These are phyloP conservation scores for Sporothrix inflata DNA, from an alignment of 2,329 filamentous ascomycete genomes.

Conservation along the genomic window DNA sequence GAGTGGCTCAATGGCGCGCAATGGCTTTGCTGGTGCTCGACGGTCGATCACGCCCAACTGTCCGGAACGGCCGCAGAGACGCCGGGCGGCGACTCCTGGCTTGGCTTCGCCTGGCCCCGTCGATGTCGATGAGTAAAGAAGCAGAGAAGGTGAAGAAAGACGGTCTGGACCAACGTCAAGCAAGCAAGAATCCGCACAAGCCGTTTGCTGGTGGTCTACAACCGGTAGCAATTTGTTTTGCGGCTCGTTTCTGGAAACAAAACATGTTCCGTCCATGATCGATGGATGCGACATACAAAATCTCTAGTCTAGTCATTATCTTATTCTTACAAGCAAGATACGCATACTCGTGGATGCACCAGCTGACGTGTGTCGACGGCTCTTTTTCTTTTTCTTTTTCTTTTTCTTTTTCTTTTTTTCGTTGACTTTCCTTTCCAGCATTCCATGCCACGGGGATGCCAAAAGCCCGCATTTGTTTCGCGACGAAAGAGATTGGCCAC, in stretches of 20 bases:
- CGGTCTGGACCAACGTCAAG: neutral
- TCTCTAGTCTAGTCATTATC: neutral
- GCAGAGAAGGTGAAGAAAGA: neutral
- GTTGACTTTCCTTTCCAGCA: no score
- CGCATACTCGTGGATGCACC: neutral
- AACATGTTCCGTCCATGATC: neutral
- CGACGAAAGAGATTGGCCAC: no score
- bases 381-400: neutral
- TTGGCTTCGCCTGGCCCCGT: neutral
- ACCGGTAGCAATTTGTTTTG: neutral
- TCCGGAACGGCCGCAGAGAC: conserved; percentile 24
- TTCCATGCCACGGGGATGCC: no score
- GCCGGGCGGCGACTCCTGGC: conserved; percentile 24
- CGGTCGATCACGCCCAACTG: neutral
- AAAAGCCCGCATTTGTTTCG: no score
- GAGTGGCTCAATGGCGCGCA: neutral
- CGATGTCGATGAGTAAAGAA: neutral
- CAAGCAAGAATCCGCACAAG: neutral
- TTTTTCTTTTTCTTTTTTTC: neutral
- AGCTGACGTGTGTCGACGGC: neutral
- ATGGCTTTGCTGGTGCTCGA: neutral
- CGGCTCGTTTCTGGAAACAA: conserved; percentile 3
- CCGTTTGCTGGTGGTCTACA: neutral
- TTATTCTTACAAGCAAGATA: neutral
- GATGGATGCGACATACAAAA: neutral